Evolutionary conservation across 345 rosid genomes (phyloP).

Genomic region (Salix suchowensis): DNA sequence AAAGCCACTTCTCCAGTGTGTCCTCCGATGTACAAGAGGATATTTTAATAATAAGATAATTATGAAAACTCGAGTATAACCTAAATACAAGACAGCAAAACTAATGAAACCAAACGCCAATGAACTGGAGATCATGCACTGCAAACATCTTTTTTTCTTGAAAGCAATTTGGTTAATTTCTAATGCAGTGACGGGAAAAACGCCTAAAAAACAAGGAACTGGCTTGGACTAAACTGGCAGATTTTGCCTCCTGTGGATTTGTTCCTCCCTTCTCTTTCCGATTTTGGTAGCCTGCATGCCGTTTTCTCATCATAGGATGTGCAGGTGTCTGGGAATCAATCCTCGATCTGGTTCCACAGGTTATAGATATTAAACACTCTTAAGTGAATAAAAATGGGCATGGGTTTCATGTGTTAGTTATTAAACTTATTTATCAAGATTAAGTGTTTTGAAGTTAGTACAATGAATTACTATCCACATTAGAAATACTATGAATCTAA

Average conservation of each 20-base stretch:
- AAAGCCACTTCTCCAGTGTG: too few relatives aligned
- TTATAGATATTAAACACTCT: not conserved
- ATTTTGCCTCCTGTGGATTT: not conserved
- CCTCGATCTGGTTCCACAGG: not conserved
- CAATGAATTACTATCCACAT: too few relatives aligned
- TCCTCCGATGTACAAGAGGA: too few relatives aligned
- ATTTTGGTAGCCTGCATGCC: not conserved
- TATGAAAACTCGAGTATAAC: too few relatives aligned
- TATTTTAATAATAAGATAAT: too few relatives aligned
- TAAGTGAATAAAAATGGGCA: not conserved
- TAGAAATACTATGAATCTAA: too few relatives aligned
- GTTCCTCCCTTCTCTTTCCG: not conserved
- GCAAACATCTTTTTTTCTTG: too few relatives aligned
- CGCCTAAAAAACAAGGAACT: not conserved
- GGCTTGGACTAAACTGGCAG: not conserved
- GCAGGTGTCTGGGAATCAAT: not conserved
- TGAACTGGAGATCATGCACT: not conserved
- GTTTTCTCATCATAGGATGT: not conserved
- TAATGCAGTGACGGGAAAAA: not conserved
- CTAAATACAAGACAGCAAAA: too few relatives aligned
- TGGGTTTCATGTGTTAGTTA: not conserved
- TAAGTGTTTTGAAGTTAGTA: too few relatives aligned
- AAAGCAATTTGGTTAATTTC: not conserved
- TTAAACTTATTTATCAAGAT: too few relatives aligned
- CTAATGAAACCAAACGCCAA: too few relatives aligned